Evolutionary conservation across 2,329 filamentous ascomycete species (phyloP), one percentile per base, ranked within the genome.

Genomic region (Intubia oerlemansii): DNA sequence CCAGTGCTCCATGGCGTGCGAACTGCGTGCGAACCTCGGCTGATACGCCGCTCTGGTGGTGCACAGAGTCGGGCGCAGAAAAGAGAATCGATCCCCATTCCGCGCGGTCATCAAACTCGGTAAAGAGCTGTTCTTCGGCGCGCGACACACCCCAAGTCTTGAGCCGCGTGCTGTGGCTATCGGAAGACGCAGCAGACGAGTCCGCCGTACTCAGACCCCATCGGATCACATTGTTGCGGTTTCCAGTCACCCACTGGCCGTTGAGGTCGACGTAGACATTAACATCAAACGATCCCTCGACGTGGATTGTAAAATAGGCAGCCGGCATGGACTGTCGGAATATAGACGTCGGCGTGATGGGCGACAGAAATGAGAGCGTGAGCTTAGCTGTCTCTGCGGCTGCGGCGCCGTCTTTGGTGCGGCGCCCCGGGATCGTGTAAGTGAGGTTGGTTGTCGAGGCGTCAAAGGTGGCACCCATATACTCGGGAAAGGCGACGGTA

Each of bases 71-170:
- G 14, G 80, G 77, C 2, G 60, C 79, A 14, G 74, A 74, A 44
- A 90, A 80, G 47, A 79, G 66, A 32, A 90, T 48, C 17, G 69
- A 74, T 4, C 81, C 81, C 81, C 81, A 90, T 62, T 90, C 80
- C 1, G 75, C 65, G 24, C 73, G 72, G 41, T 90, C 81, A 24
- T 51, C 51, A 31, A 62, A 62, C 47, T 90, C 81, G 1, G 74
- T 78, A 30, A 88, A 64, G n/a, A 78, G 54, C 44, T 74, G 57
- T 47, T 85, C 66, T 6, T 57, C 45, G 33, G 52, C 52, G 22
- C 70, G 59, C 32, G 59, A 57, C 17, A 79, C 55, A 34, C 57
- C 65, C 70, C 71, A 80, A 1, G 68, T 71, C 51, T 78, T 76
- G 33, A 77, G 32, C 21, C 35, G 21, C 5, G 20, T 16, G 24